Conservation (phyloP, 805 yeast genomes). For the Helenozyma baotianmanensis region DNA sequence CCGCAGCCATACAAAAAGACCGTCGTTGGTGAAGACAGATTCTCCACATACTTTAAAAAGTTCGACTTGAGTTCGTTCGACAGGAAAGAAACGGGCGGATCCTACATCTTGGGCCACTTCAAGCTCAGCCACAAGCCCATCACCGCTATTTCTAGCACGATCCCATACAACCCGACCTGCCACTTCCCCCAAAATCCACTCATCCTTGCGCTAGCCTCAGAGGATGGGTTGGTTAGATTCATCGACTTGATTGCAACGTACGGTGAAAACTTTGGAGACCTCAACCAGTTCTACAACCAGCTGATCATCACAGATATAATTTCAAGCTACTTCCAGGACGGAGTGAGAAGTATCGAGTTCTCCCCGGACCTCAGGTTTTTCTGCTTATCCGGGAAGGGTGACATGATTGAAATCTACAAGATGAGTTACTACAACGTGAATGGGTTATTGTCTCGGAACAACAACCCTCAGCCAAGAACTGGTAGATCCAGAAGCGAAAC, state of each 20-base stretch:
- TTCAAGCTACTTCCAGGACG: conserved; percentile 62
- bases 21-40: conserved; percentile 23
- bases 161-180: conserved; percentile 15
- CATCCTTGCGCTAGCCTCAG: conserved; percentile 50
- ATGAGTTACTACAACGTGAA: conserved; percentile 39
- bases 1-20: conserved; percentile 10
- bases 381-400: conserved; percentile 51
- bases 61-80: conserved; percentile 32
- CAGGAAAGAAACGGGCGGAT: neutral
- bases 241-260: conserved; percentile 44
- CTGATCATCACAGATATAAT: conserved; percentile 45
- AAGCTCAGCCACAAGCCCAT: conserved; percentile 57
- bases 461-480: conserved; percentile 4
- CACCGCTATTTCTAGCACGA: conserved; percentile 39
- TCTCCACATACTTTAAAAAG: conserved; percentile 32
- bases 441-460: conserved; percentile 22
- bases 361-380: conserved; percentile 47
- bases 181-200: conserved; percentile 31
- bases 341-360: conserved; percentile 46
- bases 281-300: conserved; percentile 15
- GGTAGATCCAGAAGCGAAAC: conserved; percentile 39
- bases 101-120: conserved; percentile 48
- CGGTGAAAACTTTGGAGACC: conserved; percentile 23
- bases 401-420: conserved; percentile 38
- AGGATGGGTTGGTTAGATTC: conserved; percentile 60